phyloP scores from a whole-genome alignment of 176 grass and related monocot genomes.

The Coix lacrymajobi region DNA sequence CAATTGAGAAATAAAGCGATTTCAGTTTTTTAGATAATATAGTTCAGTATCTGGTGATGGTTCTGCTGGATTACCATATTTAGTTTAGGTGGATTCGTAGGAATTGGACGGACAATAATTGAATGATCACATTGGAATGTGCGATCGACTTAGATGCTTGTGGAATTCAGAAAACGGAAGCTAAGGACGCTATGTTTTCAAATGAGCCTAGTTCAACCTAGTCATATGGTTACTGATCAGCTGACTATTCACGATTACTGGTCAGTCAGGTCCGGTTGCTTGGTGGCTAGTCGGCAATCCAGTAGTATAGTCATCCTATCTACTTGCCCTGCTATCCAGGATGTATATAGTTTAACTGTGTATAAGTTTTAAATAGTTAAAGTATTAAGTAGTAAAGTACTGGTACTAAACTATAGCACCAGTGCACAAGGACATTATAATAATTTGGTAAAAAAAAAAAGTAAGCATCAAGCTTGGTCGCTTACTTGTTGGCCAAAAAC shows the following conservation, averaged over 20 bases:
- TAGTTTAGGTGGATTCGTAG: neutral
- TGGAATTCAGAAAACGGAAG: neutral
- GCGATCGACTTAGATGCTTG: neutral
- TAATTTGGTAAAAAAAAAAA: neutral
- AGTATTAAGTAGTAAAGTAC: neutral
- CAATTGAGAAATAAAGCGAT: neutral
- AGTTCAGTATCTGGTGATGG: neutral
- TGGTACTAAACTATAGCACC: neutral
- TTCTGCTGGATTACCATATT: neutral
- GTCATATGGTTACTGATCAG: neutral
- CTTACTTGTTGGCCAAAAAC: neutral
- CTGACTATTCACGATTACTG: neutral
- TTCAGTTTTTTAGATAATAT: neutral
- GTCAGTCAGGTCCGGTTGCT: neutral
- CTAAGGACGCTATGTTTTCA: neutral
- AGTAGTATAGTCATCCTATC: neutral
- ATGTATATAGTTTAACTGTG: neutral
- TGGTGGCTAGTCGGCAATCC: neutral
- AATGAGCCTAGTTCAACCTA: neutral
- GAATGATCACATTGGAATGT: neutral
- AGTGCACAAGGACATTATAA: neutral
- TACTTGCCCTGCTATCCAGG: neutral
- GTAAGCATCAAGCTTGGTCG: neutral
- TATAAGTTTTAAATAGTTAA: neutral
- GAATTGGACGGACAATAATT: neutral